phyloP scores from a whole-genome alignment of 176 grass and related monocot species.

The Pontederia crassipes region DNA sequence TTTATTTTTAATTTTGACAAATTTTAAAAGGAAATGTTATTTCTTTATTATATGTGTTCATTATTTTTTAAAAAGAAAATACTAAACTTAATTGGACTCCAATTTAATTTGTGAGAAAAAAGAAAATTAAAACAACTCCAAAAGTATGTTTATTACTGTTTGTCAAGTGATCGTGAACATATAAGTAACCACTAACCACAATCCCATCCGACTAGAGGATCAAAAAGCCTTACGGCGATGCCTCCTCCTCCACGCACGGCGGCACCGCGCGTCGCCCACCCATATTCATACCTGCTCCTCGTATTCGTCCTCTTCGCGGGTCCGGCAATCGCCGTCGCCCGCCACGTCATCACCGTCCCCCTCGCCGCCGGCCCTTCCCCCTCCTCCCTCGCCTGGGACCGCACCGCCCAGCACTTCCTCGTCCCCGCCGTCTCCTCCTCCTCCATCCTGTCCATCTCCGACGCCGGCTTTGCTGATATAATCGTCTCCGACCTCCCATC shows the following conservation, averaged over 20 bases:
- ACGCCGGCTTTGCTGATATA: constrained; percentile 60
- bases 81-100: too few relatives aligned
- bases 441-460: constrained; percentile 53
- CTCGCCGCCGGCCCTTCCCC: constrained; percentile 20
- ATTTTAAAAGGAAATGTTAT: too few relatives aligned
- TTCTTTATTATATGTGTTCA: too few relatives aligned
- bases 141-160: too few relatives aligned
- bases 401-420: constrained; percentile 62
- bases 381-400: constrained; percentile 63
- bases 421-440: constrained; percentile 36
- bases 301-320: constrained; percentile 16
- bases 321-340: constrained; percentile 17
- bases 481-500: constrained; percentile 30
- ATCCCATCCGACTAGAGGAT: too few relatives aligned
- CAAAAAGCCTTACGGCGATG: not conserved
- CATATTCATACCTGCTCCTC: constrained; percentile 17
- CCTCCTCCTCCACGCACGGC: too few relatives aligned
- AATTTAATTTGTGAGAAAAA: too few relatives aligned
- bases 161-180: too few relatives aligned
- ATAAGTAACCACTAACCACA: too few relatives aligned
- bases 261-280: not conserved
- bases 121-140: too few relatives aligned
- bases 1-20: too few relatives aligned
- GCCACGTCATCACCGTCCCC: constrained; percentile 45
- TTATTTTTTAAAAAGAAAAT: too few relatives aligned